Conservation (phyloP, 139 green algal species). For the Bryopsis sp. region DNA sequence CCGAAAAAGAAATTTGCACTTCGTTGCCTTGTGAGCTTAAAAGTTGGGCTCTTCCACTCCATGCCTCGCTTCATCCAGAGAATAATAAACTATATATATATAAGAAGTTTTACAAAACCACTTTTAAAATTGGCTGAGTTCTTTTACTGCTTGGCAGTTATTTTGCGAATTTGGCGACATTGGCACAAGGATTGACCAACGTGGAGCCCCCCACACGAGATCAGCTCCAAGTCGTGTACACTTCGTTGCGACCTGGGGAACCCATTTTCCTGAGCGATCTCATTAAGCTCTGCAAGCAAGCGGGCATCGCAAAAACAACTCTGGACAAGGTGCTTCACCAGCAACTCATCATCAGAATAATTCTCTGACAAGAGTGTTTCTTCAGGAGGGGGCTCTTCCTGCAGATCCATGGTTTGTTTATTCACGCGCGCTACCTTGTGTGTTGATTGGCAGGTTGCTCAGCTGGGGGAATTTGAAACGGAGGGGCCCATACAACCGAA, state of each 20-base stretch:
- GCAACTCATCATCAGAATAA: too few species aligned
- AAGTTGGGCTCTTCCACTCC: too few species aligned
- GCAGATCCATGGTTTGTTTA: too few species aligned
- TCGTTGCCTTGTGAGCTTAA: too few species aligned
- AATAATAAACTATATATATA: too few species aligned
- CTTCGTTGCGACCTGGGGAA: constrained; percentile 19
- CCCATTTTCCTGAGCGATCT: constrained; percentile 2
- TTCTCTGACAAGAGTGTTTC: too few species aligned
- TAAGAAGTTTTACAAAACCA: background rate
- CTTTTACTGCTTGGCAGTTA: constrained; percentile 38
- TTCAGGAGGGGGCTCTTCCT: too few species aligned
- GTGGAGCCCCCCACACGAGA: constrained; percentile 29
- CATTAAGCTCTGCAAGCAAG: constrained; percentile 18
- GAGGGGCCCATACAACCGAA: background rate
- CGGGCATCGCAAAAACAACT: constrained; percentile 24
- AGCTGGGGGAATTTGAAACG: background rate
- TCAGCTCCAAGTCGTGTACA: constrained; percentile 26
- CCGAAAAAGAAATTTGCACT: too few species aligned
- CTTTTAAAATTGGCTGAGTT: background rate
- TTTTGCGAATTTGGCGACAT: constrained; percentile 52
- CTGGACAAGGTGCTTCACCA: constrained; percentile 28
- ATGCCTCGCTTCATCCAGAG: too few species aligned
- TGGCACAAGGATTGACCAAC: constrained; percentile 19
- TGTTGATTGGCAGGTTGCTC: background rate
- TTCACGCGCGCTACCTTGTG: too few species aligned